These are phyloP conservation scores for Pezicula neosporulosa DNA, from an alignment of 2,329 filamentous ascomycete species.

Conservation along the genomic window DNA sequence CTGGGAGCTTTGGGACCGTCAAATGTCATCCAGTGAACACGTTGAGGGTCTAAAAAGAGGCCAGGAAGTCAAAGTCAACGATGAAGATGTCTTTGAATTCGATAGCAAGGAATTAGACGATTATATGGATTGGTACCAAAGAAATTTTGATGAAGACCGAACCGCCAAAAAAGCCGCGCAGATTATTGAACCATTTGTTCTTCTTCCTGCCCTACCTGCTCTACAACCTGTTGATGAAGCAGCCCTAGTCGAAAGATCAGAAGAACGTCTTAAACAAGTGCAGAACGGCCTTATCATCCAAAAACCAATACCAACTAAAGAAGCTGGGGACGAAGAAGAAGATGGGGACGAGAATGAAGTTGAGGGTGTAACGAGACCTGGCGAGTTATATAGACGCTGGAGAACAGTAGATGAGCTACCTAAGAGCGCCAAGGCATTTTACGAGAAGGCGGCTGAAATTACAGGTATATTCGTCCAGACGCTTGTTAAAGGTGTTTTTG, in stretches of 20 bases:
- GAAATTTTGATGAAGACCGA: conserved; percentile 47
- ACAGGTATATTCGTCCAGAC: conserved; percentile 19
- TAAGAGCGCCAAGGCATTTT: conserved; percentile 37
- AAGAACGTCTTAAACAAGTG: conserved; percentile 18
- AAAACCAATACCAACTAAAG: conserved; percentile 16
- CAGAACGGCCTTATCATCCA: conserved; percentile 22
- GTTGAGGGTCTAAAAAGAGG: conserved; percentile 30
- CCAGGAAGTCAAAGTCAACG: conserved; percentile 51
- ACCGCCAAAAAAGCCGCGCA: conserved; percentile 32
- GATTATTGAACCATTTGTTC: conserved; percentile 31
- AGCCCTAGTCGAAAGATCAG: conserved; percentile 17
- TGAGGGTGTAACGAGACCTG: conserved; percentile 23
- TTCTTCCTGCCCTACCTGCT: conserved; percentile 20
- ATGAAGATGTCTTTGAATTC: conserved; percentile 62
- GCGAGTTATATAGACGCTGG: conserved; percentile 32
- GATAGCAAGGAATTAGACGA: conserved; percentile 60
- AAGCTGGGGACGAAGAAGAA: background rate
- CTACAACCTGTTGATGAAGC: conserved; percentile 10
- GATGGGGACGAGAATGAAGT: conserved; percentile 11
- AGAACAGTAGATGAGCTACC: conserved; percentile 39
- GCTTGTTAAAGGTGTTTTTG: conserved; percentile 22
- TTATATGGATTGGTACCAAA: conserved; percentile 78
- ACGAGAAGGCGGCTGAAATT: conserved; percentile 33
- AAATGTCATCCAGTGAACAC: conserved; percentile 36
- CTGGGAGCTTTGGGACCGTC: conserved; percentile 66